Evolutionary conservation across 805 yeast genomes (phyloP).

Genomic region (Lachancea thermotolerans): DNA sequence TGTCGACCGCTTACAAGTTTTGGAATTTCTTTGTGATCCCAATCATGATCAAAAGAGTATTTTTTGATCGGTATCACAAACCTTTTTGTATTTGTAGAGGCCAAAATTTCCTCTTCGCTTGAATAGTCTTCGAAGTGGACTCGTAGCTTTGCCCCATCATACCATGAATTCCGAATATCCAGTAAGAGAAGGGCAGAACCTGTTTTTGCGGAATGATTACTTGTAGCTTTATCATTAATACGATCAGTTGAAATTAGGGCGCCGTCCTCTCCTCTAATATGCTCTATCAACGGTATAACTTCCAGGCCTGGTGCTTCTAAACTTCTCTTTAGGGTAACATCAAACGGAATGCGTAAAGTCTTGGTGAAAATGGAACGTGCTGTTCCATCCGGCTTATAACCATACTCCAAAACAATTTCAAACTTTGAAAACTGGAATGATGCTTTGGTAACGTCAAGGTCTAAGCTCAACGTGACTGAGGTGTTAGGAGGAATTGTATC

Average conservation of each 20-base stretch:
- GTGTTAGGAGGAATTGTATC: conserved; percentile 20
- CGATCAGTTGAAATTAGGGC: conserved; percentile 21
- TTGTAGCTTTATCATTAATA: conserved; percentile 4
- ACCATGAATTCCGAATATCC: conserved; percentile 81
- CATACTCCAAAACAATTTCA: conserved; percentile 25
- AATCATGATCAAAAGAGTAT: conserved; percentile 32
- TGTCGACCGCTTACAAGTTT: conserved; percentile 59
- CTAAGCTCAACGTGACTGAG: conserved; percentile 16
- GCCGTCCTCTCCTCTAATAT: conserved; percentile 18
- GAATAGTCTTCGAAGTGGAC: conserved; percentile 31
- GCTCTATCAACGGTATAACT: conserved; percentile 48
- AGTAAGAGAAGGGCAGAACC: conserved; percentile 60
- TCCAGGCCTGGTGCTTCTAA: conserved; percentile 68
- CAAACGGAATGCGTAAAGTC: conserved; percentile 20
- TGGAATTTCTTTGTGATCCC: conserved; percentile 50
- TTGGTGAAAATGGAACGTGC: conserved; percentile 19
- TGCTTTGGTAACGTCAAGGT: conserved; percentile 19
- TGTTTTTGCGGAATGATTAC: conserved; percentile 30
- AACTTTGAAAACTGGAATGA: conserved; percentile 21
- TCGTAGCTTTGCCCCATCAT: conserved; percentile 40
- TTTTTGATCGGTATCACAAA: conserved; percentile 65
- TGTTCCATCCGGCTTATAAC: conserved; percentile 13
- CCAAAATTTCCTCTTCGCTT: conserved; percentile 26
- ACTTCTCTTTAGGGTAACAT: conserved; percentile 42
- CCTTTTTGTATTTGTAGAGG: conserved; percentile 46